Evolutionary conservation across 2,329 filamentous ascomycete genomes (phyloP).

Genomic region (Trichothecium roseum): DNA sequence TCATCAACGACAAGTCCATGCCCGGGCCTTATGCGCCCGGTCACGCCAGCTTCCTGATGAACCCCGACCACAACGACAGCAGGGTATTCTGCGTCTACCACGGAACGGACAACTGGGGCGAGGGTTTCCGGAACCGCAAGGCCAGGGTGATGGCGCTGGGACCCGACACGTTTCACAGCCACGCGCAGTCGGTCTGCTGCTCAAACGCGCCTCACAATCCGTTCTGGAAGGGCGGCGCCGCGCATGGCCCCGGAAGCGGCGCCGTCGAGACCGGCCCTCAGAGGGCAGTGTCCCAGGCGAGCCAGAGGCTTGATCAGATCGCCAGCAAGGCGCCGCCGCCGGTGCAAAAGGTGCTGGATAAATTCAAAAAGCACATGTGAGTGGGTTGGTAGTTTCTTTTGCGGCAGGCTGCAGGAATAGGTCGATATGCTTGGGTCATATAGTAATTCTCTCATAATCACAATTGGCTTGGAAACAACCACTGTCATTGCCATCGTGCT

Average conservation of each 20-base stretch:
- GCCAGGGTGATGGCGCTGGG: constrained; percentile 9
- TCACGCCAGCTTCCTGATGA: constrained; percentile 13
- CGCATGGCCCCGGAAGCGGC: neutral
- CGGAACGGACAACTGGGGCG: constrained; percentile 8
- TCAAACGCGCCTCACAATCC: constrained; percentile 2
- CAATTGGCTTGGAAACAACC: too few relatives aligned
- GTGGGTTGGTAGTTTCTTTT: neutral
- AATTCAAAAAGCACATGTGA: neutral
- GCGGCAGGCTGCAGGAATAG: neutral
- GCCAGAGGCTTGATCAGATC: neutral
- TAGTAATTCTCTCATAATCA: too few relatives aligned
- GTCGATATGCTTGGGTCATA: neutral
- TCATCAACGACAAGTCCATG: constrained; percentile 6
- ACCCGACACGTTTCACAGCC: constrained; percentile 6
- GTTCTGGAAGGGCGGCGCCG: neutral
- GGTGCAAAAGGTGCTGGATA: constrained; percentile 2
- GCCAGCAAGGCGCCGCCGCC: constrained; percentile 1
- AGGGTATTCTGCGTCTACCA: constrained; percentile 8
- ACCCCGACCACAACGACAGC: constrained; percentile 8
- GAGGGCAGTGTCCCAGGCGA: neutral
- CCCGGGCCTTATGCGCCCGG: constrained; percentile 7
- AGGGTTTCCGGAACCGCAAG: constrained; percentile 12
- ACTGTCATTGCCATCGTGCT: too few relatives aligned
- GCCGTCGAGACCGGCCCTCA: too few relatives aligned
- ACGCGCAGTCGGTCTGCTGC: constrained; percentile 9